Evolutionary conservation across 768 basidiomycete species (phyloP).

Genomic region (Suillus sp.): DNA sequence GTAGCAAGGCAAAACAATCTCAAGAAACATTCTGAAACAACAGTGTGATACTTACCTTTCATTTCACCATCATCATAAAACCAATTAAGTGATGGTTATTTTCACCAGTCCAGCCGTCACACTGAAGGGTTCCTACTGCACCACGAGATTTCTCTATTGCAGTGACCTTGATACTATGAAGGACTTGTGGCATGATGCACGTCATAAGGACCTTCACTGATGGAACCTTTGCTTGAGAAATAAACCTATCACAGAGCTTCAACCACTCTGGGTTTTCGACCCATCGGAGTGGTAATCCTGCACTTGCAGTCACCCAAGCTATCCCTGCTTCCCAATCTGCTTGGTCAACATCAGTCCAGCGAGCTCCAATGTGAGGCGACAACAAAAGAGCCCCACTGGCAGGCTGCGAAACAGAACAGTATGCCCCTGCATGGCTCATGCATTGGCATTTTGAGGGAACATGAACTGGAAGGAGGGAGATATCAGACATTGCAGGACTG

Average conservation of each 20-base stretch:
- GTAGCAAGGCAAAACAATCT: no score
- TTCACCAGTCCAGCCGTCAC: slow-evolving; percentile 39
- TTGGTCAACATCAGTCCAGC: slow-evolving; percentile 8
- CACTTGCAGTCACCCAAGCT: slow-evolving; percentile 33
- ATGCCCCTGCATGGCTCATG: slow-evolving; percentile 7
- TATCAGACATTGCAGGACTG: slow-evolving; percentile 5
- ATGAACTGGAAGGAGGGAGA: not conserved
- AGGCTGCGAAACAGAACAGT: not conserved
- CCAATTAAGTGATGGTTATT: slow-evolving; percentile 37
- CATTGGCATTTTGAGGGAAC: not conserved
- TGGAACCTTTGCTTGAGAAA: slow-evolving; percentile 30
- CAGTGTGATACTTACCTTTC: no score
- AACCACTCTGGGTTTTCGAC: slow-evolving; percentile 40
- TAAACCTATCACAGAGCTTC: slow-evolving; percentile 32
- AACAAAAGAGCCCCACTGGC: not conserved
- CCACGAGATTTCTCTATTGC: slow-evolving; percentile 16
- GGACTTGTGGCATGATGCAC: slow-evolving; percentile 24
- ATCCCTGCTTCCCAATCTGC: slow-evolving; percentile 15
- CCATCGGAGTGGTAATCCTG: slow-evolving; percentile 38
- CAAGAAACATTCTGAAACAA: no score
- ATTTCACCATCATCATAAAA: slow-evolving; percentile 32
- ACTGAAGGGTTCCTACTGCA: slow-evolving; percentile 30
- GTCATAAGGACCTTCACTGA: slow-evolving; percentile 27
- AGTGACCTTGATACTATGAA: not conserved
- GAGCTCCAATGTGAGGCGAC: not conserved